A percentile compares a stretch with the other conserved stretches of the same genome.
phyloP scores from a whole-genome alignment of 164 flowering plant species.

The Macadamia tetraphylla region DNA sequence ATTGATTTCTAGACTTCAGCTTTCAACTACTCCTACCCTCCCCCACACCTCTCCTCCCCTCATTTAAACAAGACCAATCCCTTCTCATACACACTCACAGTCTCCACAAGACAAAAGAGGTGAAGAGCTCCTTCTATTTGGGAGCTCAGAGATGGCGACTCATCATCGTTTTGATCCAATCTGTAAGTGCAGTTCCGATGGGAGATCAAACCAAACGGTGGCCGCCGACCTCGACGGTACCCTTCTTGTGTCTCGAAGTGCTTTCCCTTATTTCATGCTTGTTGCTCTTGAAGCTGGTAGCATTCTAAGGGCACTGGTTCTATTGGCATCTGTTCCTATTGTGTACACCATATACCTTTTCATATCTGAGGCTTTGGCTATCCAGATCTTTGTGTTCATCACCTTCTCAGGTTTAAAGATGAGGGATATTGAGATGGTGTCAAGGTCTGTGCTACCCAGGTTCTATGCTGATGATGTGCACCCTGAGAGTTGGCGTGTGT shows the following conservation, averaged over 20 bases:
- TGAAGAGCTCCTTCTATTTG: background rate
- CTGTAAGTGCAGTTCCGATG: conserved; percentile 37
- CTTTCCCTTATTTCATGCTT: conserved; percentile 79
- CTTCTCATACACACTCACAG: background rate
- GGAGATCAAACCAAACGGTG: conserved; percentile 53
- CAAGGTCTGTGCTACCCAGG: conserved; percentile 60
- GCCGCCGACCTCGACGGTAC: conserved; percentile 77
- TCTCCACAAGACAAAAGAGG: background rate
- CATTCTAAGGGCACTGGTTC: conserved; percentile 44
- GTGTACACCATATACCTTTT: conserved; percentile 44
- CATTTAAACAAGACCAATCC: background rate
- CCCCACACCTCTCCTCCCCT: background rate
- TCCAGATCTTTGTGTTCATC: conserved; percentile 44
- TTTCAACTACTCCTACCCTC: too few relatives aligned
- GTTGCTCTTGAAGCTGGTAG: conserved; percentile 77
- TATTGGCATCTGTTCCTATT: conserved; percentile 45
- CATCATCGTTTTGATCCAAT: conserved; percentile 38
- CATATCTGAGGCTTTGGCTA: conserved; percentile 48
- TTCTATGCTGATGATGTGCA: conserved; percentile 69
- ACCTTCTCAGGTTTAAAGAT: conserved; percentile 52
- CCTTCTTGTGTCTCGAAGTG: conserved; percentile 44
- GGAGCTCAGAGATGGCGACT: conserved; percentile 24
- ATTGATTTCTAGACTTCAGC: too few relatives aligned
- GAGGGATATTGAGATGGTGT: conserved; percentile 49
- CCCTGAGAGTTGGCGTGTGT: conserved; percentile 61